phyloP scores from a whole-genome alignment of 495 filamentous ascomycete species.

The Penicillium manginii region DNA sequence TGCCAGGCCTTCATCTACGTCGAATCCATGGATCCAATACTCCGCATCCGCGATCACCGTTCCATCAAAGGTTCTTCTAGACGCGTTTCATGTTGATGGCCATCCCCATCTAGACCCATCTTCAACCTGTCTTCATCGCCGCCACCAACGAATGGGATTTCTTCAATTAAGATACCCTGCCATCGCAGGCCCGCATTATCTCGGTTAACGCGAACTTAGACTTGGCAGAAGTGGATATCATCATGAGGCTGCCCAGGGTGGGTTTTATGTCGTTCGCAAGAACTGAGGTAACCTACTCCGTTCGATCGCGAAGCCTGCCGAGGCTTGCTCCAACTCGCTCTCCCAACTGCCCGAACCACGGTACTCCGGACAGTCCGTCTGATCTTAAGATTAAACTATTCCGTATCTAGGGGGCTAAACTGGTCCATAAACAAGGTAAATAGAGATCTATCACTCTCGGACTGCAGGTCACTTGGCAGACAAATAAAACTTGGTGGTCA shows the following conservation, averaged over 20 bases:
- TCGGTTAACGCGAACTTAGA: constrained; percentile 3
- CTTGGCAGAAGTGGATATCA: constrained; percentile 5
- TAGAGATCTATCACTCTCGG: neutral
- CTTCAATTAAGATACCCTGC: neutral
- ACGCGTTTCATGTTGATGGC: constrained; percentile 21
- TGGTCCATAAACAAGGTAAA: neutral
- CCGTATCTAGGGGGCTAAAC: neutral
- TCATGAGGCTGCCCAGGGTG: neutral
- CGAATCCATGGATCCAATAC: constrained; percentile 3
- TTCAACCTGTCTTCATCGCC: neutral
- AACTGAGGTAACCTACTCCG: neutral
- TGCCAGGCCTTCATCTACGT: neutral
- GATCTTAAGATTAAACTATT: neutral
- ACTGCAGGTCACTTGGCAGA: neutral
- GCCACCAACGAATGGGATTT: neutral
- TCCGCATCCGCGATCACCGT: constrained; percentile 13
- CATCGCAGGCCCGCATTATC: neutral
- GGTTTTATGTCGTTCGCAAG: neutral
- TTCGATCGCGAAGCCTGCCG: constrained; percentile 8
- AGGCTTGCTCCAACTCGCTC: constrained; percentile 7
- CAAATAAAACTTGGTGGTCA: neutral
- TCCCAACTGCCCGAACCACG: constrained; percentile 8
- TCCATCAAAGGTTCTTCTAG: neutral
- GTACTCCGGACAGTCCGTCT: constrained; percentile 10
- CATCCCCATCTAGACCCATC: neutral